Base-by-base conservation (phyloP, 495 filamentous ascomycete genomes). In the Glarea lozoyensis region DNA sequence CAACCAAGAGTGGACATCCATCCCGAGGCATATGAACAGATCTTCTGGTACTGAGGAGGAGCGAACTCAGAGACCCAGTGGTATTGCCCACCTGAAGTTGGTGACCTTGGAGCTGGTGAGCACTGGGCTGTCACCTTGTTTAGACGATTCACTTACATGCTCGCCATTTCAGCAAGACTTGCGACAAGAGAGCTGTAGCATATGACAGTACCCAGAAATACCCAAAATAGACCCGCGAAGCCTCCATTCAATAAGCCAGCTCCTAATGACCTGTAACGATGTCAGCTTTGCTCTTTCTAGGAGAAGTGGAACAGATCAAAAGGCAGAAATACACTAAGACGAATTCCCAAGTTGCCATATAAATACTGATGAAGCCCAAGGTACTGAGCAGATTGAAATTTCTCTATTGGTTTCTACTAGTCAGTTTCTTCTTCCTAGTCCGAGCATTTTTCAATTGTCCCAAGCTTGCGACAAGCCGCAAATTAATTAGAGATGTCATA, bases 161-260 rank as follows among this genome's bases (percentile, higher is more conserved):
- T 73, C 13, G 68, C 73, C 70, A 78, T 75, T 45, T 76, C 73
- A 1, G 69, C 66, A 32, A 80, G 60, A 34, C 63, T 70, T 7
- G 67, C 61, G 42, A 72, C 69, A 13, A 78, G 67, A 11, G 69
- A 61, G 10, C 60, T 40, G 36, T 70, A 73, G 13, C 71, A 72
- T 0, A 60, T 32, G 1, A 66, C 58, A 16, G 68, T 69, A 22
- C 65, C 57, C 29, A 76, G 56, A 39, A 75, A 78, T 1, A 64
- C 66, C 71, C 70, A 79, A 48, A 80, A 72, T 6, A 79, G 52
- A 2, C 72, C 74, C 9, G 66, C 73, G 37, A 71, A 70, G 7
- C 76, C 75, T 33, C 73, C 73, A 59, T 78, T 68, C 21, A 62
- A 64, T 35, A 80, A 55, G 4, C 67, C 68, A 33, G 60, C 59